These are phyloP conservation scores for Elaphomyces granulatus DNA, from an alignment of 495 filamentous ascomycete species.

Conservation along the genomic window DNA sequence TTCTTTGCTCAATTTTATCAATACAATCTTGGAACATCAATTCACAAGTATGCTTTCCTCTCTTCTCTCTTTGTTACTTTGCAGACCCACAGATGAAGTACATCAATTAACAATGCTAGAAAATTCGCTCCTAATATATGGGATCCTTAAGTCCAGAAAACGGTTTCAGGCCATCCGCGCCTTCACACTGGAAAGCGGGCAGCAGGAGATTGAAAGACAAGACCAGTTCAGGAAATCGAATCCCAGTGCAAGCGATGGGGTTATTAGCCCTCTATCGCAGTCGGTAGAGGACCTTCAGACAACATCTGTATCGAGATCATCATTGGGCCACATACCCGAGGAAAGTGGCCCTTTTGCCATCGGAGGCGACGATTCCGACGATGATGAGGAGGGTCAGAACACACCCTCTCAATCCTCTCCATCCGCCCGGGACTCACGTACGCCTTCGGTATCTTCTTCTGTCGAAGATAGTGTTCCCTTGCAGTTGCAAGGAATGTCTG, in stretches of 20 bases:
- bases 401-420: conserved; percentile 61
- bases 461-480: conserved; percentile 72
- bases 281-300: conserved; percentile 62
- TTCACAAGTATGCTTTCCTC: conserved; percentile 48
- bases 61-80: neutral
- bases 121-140: conserved; percentile 73
- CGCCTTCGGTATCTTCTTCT: conserved; percentile 56
- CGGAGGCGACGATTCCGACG: conserved; percentile 75
- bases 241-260: conserved; percentile 17
- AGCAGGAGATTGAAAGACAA: conserved; percentile 79
- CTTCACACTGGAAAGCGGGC: conserved; percentile 91
- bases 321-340: conserved; percentile 68
- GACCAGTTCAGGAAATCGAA: conserved; percentile 61
- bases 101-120: no score
- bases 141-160: conserved; percentile 63
- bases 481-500: conserved; percentile 91
- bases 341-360: conserved; percentile 71
- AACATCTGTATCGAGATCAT: conserved; percentile 44
- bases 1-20: conserved; percentile 80
- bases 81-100: no score
- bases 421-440: conserved; percentile 53
- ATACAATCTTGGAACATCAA: conserved; percentile 84
- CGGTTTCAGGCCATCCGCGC: conserved; percentile 76
- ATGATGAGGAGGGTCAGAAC: conserved; percentile 46
- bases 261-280: conserved; percentile 31